Conservation (phyloP, 2,329 filamentous ascomycete genomes). For the Epichloe sp. region DNA sequence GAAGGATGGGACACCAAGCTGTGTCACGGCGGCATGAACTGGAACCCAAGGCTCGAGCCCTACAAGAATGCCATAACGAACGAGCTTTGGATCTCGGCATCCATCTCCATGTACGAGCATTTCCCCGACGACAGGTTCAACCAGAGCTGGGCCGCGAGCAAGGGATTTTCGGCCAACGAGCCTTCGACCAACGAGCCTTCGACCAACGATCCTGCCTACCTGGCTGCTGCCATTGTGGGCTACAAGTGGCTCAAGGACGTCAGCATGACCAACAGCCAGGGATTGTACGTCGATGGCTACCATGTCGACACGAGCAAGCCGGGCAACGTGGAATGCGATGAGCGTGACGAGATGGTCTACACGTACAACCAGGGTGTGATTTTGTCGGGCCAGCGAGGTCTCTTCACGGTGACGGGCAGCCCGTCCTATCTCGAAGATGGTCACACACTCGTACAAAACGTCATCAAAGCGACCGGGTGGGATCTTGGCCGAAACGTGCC, state of each 20-base stretch:
- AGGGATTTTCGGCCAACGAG: constrained; percentile 29
- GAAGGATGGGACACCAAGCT: constrained; percentile 70
- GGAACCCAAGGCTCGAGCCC: constrained; percentile 66
- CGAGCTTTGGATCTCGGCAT: constrained; percentile 75
- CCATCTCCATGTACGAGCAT: constrained; percentile 77
- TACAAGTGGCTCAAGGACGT: constrained; percentile 70
- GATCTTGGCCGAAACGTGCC: constrained; percentile 29
- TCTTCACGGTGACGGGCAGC: constrained; percentile 70
- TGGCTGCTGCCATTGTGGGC: constrained; percentile 60
- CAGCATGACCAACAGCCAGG: constrained; percentile 66
- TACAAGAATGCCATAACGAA: constrained; percentile 98
- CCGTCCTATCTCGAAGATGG: constrained; percentile 62
- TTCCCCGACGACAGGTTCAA: constrained; percentile 70
- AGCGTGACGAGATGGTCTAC: constrained; percentile 78
- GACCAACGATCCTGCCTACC: constrained; percentile 46
- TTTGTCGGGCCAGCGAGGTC: constrained; percentile 64
- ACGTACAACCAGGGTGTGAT: constrained; percentile 94
- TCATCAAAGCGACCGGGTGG: constrained; percentile 72
- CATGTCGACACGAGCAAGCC: constrained; percentile 55
- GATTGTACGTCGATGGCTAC: constrained; percentile 77
- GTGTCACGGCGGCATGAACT: constrained; percentile 80
- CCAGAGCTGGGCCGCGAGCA: constrained; percentile 44
- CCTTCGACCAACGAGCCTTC: constrained; percentile 21
- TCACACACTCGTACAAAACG: constrained; percentile 59
- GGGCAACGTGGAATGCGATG: constrained; percentile 62